A percentile compares a stretch with the other conserved stretches of the same genome.
Conservation (phyloP, 805 yeast genomes). For the Starmerella davenportii region DNA sequence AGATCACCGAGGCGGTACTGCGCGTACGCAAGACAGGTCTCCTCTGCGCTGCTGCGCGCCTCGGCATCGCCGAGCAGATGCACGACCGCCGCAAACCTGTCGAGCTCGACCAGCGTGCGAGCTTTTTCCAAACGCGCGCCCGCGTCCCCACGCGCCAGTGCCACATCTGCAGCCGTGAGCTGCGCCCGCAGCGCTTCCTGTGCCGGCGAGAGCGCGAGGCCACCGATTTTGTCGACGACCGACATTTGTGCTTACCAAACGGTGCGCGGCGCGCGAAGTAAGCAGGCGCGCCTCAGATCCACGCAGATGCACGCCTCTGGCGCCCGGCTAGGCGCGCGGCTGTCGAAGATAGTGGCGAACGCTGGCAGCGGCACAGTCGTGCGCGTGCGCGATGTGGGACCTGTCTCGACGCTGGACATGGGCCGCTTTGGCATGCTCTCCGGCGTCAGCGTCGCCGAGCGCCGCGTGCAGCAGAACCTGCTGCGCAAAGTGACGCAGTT, state of each 20-base stretch:
- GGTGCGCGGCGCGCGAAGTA: no score
- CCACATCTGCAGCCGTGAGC: slow-evolving; percentile 20
- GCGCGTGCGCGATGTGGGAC: slow-evolving; percentile 3
- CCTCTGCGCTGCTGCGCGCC: slow-evolving; percentile 1
- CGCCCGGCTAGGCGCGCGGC: no score
- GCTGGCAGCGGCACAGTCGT: slow-evolving; percentile 13
- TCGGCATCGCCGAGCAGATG: slow-evolving; percentile 17
- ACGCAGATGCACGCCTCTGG: no score
- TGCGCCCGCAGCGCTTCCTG: slow-evolving; percentile 23
- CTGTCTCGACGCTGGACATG: slow-evolving; percentile 19
- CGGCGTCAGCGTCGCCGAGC: slow-evolving; percentile 16
- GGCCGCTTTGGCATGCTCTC: slow-evolving; percentile 20
- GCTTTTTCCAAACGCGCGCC: slow-evolving; percentile 29
- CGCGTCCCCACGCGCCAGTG: slow-evolving; percentile 19
- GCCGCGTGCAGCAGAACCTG: slow-evolving; percentile 22
- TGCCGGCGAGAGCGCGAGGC: slow-evolving; percentile 7
- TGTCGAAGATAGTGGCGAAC: slow-evolving; percentile 7
- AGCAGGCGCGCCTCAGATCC: no score
- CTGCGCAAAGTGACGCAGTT: slow-evolving; percentile 42
- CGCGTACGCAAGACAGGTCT: slow-evolving; percentile 33
- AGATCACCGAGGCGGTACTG: slow-evolving; percentile 39
- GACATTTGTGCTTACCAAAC: no score
- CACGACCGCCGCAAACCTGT: slow-evolving; percentile 34
- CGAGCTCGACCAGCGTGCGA: slow-evolving; percentile 38
- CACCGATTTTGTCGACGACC: slow-evolving; percentile 11